These are phyloP conservation scores for Dorcoceras hygrometricum DNA, from an alignment of 257 asterid genomes.

Conservation along the genomic window DNA sequence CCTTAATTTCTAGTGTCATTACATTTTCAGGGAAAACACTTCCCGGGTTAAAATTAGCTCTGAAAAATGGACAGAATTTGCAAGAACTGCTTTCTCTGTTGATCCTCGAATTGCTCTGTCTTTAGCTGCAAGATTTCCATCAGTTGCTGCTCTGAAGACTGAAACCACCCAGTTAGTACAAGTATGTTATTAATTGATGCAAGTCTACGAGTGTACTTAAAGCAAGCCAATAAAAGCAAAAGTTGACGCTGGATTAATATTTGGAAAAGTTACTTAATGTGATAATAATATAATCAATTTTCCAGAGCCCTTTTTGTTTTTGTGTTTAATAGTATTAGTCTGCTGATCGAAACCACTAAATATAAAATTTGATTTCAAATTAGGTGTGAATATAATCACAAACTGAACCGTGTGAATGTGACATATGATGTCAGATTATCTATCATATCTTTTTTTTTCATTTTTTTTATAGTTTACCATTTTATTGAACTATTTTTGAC, in stretches of 20 bases:
- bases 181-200: conserved; percentile 42
- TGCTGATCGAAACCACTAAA: conserved; percentile 18
- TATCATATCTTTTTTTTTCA: conserved; percentile 15
- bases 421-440: conserved; percentile 21
- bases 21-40: conserved; percentile 58
- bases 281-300: conserved; percentile 7
- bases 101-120: conserved; percentile 89
- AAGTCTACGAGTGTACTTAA: neutral
- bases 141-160: conserved; percentile 72
- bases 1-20: conserved; percentile 26
- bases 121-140: conserved; percentile 89
- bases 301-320: neutral
- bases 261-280: conserved; percentile 9
- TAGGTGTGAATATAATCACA: conserved; percentile 6
- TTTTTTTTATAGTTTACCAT: conserved; percentile 11
- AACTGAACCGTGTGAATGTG: conserved; percentile 8
- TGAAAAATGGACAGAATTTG: conserved; percentile 84
- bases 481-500: conserved; percentile 18
- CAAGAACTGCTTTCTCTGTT: conserved; percentile 82
- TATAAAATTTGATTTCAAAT: neutral
- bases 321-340: neutral
- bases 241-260: conserved; percentile 18
- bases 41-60: conserved; percentile 77
- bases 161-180: conserved; percentile 84
- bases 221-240: conserved; percentile 3